Base-by-base conservation (phyloP, 305 asterid genomes). In the Plantago rigida region DNA sequence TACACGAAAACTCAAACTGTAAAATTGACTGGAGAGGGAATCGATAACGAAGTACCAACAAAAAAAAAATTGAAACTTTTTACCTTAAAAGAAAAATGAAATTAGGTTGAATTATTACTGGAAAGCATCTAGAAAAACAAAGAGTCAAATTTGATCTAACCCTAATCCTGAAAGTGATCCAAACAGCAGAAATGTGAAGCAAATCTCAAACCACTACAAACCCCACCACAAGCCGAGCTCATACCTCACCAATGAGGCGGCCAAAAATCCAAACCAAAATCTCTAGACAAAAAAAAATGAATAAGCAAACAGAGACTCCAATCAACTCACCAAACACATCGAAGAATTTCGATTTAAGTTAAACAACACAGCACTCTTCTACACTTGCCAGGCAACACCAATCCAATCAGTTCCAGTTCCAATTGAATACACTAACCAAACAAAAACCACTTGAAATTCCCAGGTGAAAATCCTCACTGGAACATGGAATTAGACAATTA, bases 81-180 rank as follows among this genome's bases (percentile, higher is more conserved):
- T 13, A 22, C 28, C 13, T 60, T 5, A 59, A 54, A 0, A n/a
- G 47, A 51, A 52, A 6, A 41, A 41, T 31, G 1, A 26, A 62
- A 31, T 45, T 53, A 63, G 64, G 8, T 14, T n/a, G 15, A 22
- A 59, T 65, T 36, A 12, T 4, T 49, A 66, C 12, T 57, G 14
- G 19, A 13, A 31, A 13, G 10, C 47, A 56, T 13, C 12, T 47
- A 44, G 51, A 50, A 26, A 26, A 42, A 42, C 53, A 12, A 62
- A 51, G 55, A 48, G 17, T 67, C 44, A 36, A 36, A 79, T 64
- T 63, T 63, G 67, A 81, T 71, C 69, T 52, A 75, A 61, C 77
- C 81, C 79, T 74, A 78, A 76, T 72, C 73, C 51, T 14, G 56
- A 22, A 60, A 31, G 59, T 47, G 26, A 79, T 74, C 79, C 64